Evolutionary conservation across 139 green algal genomes (phyloP).

Genomic region (Yamagishiella unicocca): DNA sequence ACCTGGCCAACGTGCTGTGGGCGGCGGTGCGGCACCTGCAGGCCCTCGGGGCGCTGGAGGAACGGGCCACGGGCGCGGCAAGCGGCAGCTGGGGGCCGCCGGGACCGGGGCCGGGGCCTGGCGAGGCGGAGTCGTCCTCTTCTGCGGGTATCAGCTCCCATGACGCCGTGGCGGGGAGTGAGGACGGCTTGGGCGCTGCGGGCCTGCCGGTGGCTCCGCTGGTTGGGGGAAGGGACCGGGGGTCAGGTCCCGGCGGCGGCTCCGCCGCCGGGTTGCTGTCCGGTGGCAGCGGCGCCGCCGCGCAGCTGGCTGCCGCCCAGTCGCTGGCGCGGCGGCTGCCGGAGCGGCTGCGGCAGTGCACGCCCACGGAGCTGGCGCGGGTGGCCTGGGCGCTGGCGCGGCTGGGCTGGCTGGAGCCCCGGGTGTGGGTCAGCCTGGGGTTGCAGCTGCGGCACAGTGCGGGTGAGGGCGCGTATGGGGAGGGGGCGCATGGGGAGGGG

Average conservation of each 20-base stretch:
- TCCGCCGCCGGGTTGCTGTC: too few species aligned
- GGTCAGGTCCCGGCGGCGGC: too few species aligned
- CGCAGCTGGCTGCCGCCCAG: too few species aligned
- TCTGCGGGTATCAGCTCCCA: too few species aligned
- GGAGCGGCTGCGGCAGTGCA: slow-evolving; percentile 15
- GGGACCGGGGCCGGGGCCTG: too few species aligned
- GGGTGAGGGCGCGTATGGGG: background rate
- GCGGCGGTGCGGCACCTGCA: background rate
- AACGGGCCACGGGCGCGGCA: too few species aligned
- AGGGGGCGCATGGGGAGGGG: background rate
- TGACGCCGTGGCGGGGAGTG: background rate
- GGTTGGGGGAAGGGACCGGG: too few species aligned
- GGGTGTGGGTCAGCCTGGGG: background rate
- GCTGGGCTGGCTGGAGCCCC: background rate
- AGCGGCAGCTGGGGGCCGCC: too few species aligned
- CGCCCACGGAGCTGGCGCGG: slow-evolving; percentile 13
- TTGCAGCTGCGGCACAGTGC: background rate
- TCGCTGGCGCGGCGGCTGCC: slow-evolving; percentile 7
- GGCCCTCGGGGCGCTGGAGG: background rate
- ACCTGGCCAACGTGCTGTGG: slow-evolving; percentile 15
- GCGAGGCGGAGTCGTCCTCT: too few species aligned
- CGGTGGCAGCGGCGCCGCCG: too few species aligned
- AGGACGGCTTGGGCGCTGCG: too few species aligned
- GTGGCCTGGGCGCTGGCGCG: slow-evolving; percentile 6
- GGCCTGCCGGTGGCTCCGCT: background rate